Evolutionary conservation across 495 filamentous ascomycete genomes (phyloP).

Genomic region (Bacidia gigantensis): DNA sequence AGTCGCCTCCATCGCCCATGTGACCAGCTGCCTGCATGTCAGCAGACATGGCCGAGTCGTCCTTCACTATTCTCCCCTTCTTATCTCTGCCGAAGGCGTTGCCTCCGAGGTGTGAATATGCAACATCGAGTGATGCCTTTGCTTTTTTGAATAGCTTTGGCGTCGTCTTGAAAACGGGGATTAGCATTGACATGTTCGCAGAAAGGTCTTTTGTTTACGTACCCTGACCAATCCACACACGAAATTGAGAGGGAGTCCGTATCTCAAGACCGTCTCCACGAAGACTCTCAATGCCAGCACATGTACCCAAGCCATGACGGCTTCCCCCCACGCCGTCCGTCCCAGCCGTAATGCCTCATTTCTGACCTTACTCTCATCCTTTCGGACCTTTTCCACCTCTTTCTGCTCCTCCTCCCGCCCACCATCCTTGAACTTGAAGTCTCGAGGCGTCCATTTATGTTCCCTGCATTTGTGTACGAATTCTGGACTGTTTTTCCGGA

Average conservation of each 20-base stretch:
- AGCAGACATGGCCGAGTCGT: constrained; percentile 58
- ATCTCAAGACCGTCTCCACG: constrained; percentile 90
- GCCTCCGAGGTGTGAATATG: constrained; percentile 85
- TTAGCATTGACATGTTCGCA: background rate
- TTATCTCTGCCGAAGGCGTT: constrained; percentile 93
- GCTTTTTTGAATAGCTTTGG: constrained; percentile 69
- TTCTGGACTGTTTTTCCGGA: constrained; percentile 78
- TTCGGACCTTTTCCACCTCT: constrained; percentile 65
- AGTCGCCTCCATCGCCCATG: constrained; percentile 57
- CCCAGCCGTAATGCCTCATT: constrained; percentile 79
- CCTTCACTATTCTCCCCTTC: constrained; percentile 76
- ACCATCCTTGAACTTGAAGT: constrained; percentile 83
- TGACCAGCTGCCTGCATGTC: constrained; percentile 67
- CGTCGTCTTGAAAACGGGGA: constrained; percentile 46
- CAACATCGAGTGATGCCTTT: constrained; percentile 63
- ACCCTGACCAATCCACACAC: constrained; percentile 75
- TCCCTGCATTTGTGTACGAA: constrained; percentile 84
- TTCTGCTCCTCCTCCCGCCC: constrained; percentile 74
- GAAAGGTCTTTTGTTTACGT: constrained; percentile 22
- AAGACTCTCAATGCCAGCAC: constrained; percentile 84
- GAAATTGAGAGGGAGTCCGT: constrained; percentile 81
- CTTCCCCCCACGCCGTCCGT: constrained; percentile 81
- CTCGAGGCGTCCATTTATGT: constrained; percentile 82
- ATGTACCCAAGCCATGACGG: constrained; percentile 89
- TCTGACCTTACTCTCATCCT: constrained; percentile 76